Evolutionary conservation across 2,329 filamentous ascomycete genomes (phyloP).

Genomic region (Pestalotiopsis sp.): DNA sequence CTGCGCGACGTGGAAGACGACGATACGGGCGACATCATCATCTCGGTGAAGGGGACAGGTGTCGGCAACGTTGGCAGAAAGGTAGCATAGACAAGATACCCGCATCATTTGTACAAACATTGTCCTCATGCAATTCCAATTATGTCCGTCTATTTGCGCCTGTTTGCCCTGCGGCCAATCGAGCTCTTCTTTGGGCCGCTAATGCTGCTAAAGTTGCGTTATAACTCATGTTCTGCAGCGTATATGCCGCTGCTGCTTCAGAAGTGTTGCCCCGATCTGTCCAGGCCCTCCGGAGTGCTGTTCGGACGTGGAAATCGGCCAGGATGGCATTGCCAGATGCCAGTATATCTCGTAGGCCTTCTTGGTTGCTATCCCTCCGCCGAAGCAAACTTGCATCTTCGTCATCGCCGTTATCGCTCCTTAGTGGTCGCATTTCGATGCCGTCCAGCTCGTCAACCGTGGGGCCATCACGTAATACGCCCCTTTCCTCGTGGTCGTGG

Average conservation of each 20-base stretch:
- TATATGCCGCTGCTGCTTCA: conserved; percentile 48
- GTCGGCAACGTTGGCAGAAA: conserved; percentile 96
- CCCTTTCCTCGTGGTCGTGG: conserved; percentile 58
- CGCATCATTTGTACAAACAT: conserved; percentile 28
- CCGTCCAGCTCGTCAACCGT: conserved; percentile 38
- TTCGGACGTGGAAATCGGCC: conserved; percentile 53
- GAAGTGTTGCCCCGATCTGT: conserved; percentile 36
- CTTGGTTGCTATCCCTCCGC: conserved; percentile 22
- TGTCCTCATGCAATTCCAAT: conserved; percentile 9
- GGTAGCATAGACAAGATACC: conserved; percentile 54
- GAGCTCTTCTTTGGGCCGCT: conserved; percentile 43
- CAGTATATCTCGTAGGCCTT: conserved; percentile 42
- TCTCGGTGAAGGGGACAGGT: conserved; percentile 89
- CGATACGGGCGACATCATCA: conserved; percentile 71
- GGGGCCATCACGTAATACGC: conserved; percentile 41
- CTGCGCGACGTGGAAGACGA: conserved; percentile 71
- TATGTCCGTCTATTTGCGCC: conserved; percentile 15
- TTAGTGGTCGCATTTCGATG: conserved; percentile 45
- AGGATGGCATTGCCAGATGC: conserved; percentile 56
- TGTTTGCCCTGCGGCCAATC: conserved; percentile 27
- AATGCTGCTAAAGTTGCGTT: conserved; percentile 54
- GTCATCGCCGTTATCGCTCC: conserved; percentile 24
- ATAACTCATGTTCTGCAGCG: conserved; percentile 55
- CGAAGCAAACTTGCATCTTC: conserved; percentile 29
- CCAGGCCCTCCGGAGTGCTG: conserved; percentile 48